Evolutionary conservation across 768 basidiomycete genomes (phyloP).

Genomic region (Rhodocollybia butyracea): DNA sequence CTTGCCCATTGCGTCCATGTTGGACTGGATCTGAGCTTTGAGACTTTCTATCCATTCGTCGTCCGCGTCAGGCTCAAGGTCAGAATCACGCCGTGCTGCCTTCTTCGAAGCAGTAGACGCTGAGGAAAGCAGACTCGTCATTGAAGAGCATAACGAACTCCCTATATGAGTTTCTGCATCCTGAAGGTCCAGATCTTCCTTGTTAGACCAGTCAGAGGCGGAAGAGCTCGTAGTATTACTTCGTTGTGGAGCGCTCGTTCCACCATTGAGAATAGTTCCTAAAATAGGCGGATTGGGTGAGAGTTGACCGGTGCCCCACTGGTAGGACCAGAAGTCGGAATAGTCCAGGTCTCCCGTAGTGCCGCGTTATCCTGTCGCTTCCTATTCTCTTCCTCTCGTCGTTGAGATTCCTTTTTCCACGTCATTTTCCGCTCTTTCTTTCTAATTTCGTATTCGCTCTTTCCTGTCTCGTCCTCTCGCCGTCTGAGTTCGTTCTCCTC

Average conservation of each 20-base stretch:
- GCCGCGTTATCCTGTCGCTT: slow-evolving; percentile 41
- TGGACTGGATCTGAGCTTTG: background rate
- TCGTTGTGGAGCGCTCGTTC: slow-evolving; percentile 16
- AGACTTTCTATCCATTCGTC: slow-evolving; percentile 6
- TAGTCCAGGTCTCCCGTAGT: slow-evolving; percentile 22
- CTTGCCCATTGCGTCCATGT: background rate
- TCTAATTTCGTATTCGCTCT: slow-evolving; percentile 16
- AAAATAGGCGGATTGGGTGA: slow-evolving; percentile 13
- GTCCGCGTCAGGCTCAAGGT: slow-evolving; percentile 1
- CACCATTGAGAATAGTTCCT: slow-evolving; percentile 16
- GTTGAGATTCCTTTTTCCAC: slow-evolving; percentile 13
- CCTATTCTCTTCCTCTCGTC: slow-evolving; percentile 37
- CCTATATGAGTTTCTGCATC: too few relatives aligned
- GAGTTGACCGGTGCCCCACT: slow-evolving; percentile 16
- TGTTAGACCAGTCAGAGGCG: slow-evolving; percentile 19
- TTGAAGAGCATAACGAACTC: background rate
- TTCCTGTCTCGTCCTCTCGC: slow-evolving; percentile 6
- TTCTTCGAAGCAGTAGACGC: slow-evolving; percentile 7
- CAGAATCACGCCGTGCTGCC: background rate
- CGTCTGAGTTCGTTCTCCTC: slow-evolving; percentile 15
- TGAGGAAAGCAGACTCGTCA: slow-evolving; percentile 4
- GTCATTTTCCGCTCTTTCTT: slow-evolving; percentile 18
- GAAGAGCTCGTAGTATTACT: slow-evolving; percentile 23
- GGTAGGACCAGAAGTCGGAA: slow-evolving; percentile 23
- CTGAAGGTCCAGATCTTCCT: slow-evolving; percentile 17